phyloP scores from a whole-genome alignment of 257 asterid genomes.

The Striga asiatica region DNA sequence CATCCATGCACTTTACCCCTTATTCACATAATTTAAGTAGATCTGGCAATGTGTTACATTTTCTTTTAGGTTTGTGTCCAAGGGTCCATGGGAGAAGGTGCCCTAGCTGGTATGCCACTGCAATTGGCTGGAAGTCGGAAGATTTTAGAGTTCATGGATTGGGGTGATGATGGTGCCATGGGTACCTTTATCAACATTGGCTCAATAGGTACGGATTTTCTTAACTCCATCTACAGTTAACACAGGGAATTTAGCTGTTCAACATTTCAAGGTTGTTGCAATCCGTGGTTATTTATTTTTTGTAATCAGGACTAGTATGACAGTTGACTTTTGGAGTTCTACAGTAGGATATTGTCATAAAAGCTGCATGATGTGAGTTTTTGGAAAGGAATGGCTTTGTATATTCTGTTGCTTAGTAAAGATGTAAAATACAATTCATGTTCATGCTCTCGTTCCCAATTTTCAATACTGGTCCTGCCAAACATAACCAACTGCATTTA shows the following conservation, averaged over 20 bases:
- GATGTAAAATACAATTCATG: too few relatives aligned
- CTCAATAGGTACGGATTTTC: constrained; percentile 46
- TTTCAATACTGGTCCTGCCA: not conserved
- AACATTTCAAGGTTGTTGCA: not conserved
- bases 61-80: constrained; percentile 78
- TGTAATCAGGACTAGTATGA: too few relatives aligned
- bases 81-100: constrained; percentile 97
- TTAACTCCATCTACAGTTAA: not conserved
- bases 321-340: too few relatives aligned
- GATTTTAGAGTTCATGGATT: constrained; percentile 94
- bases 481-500: too few relatives aligned
- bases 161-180: constrained; percentile 86
- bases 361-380: too few relatives aligned
- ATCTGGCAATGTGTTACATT: constrained; percentile 4
- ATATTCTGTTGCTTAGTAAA: too few relatives aligned
- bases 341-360: too few relatives aligned
- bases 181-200: constrained; percentile 79
- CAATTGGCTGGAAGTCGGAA: constrained; percentile 87
- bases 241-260: not conserved
- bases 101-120: constrained; percentile 90
- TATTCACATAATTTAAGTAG: not conserved
- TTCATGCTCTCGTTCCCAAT: not conserved
- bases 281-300: not conserved
- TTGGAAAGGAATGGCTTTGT: too few relatives aligned
- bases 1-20: not conserved